Evolutionary conservation across 768 basidiomycete genomes (phyloP).

Genomic region (Russula griseocarnosa): DNA sequence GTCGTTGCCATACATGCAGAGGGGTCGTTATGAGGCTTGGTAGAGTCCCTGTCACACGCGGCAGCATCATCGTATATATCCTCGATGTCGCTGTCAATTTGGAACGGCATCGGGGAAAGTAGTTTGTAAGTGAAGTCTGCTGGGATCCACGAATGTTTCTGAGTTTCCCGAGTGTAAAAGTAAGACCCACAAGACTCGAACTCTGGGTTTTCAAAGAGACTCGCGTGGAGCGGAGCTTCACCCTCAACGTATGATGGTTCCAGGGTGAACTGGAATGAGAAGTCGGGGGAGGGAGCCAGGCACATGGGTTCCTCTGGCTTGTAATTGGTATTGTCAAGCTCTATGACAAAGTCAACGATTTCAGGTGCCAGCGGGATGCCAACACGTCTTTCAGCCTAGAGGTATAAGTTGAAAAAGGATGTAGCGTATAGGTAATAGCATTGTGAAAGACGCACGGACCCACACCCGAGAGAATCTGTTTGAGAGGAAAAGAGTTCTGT

Average conservation of each 20-base stretch:
- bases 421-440: not conserved
- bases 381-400: not conserved
- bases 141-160: not conserved
- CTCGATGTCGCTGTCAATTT: not conserved
- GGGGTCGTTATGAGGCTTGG: not conserved
- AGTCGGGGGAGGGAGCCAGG: not conserved
- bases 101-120: not conserved
- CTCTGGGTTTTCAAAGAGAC: not conserved
- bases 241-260: not conserved
- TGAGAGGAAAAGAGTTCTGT: not conserved
- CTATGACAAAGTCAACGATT: conserved; percentile 13
- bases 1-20: no score
- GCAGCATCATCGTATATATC: not conserved
- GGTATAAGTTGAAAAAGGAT: not conserved
- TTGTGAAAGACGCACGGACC: conserved; percentile 10
- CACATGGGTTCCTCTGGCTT: no score
- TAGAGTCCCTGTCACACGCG: not conserved
- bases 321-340: conserved; percentile 12
- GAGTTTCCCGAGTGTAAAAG: conserved; percentile 4
- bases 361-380: not conserved
- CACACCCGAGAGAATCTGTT: not conserved
- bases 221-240: not conserved
- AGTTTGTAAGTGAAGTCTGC: not conserved
- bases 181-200: conserved; percentile 12
- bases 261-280: not conserved